Base-by-base conservation (phyloP, 2,329 filamentous ascomycete species). In the Aotearoamyces nothofagi region DNA sequence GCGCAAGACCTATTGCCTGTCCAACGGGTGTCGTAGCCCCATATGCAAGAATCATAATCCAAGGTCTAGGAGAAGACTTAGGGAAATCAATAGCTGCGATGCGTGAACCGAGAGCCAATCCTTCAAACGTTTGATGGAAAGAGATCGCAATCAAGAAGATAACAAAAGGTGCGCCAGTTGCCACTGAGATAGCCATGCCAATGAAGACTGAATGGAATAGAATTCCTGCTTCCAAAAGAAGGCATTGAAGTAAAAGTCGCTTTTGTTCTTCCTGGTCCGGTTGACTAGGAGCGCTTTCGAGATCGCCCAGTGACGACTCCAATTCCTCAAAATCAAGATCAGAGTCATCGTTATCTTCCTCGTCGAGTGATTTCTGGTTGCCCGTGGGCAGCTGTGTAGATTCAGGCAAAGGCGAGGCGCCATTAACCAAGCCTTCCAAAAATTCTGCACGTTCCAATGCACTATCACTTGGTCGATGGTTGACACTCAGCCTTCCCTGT, bases 111-210 rank as follows among this genome's bases (percentile, higher is more conserved):
- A 92, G 67, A 0, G 83, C 83, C 9, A 92, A 71, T 2, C 83
- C 83, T 55, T 92, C 83, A 39, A 92, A 92, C 1, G 79, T 83
- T 55, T 92, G 79, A 46, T 90, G 81, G 52, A 87, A 86, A 39
- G 69, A 72, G 37, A 90, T 84, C 27, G 81, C 81, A 16, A 86
- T 62, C 0, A 90, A 60, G 38, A 90, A 79, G 9, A 87, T 78
- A 23, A 82, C 60, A 46, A 90, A 90, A 1, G 78, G 71, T 0
- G 79, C 76, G 0, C 80, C 80, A 0, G 78, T 83, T 0, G 81
- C 75, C 1, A 90, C 81, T 1, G 78, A 83, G 16, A 90, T 63
- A 4, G 81, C 79, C 78, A 87, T 86, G 36, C 81, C 81, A 42
- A 90, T 87, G 45, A 90, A 90, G 30, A 90, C 63, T 45, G 73